Evolutionary conservation across 164 flowering plant species (phyloP).

Genomic region (Aristolochia contorta): DNA sequence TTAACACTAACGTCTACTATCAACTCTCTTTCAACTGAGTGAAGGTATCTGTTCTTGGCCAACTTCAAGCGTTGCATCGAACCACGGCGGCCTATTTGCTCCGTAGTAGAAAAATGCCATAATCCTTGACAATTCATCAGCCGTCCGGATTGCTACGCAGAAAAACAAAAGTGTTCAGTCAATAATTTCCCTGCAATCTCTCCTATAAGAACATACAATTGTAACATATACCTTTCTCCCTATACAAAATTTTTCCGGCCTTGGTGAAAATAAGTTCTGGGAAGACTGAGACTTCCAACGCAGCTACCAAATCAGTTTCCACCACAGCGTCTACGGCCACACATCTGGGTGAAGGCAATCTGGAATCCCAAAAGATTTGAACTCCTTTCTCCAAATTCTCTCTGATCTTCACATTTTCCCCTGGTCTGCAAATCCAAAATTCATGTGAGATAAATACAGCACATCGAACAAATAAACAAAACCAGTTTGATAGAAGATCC

Average conservation of each 20-base stretch:
- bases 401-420: constrained; percentile 55
- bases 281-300: constrained; percentile 59
- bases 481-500: too few relatives aligned
- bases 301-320: constrained; percentile 64
- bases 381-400: constrained; percentile 75
- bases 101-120: constrained; percentile 96
- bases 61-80: constrained; percentile 10
- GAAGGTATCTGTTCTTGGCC: too few relatives aligned
- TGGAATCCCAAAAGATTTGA: constrained; percentile 83
- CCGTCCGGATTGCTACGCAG: constrained; percentile 34
- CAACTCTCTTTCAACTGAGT: too few relatives aligned
- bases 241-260: constrained; percentile 80
- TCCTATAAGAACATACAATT: not conserved
- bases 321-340: constrained; percentile 85
- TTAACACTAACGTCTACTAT: too few relatives aligned
- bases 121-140: constrained; percentile 82
- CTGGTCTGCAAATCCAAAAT: constrained; percentile 39
- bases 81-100: constrained; percentile 71
- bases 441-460: not conserved
- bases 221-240: constrained; percentile 58
- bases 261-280: constrained; percentile 86
- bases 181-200: too few relatives aligned
- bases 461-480: too few relatives aligned
- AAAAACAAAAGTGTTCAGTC: not conserved
- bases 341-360: constrained; percentile 95